These are phyloP conservation scores for Aurantiochytrium sp. DNA, from an alignment of 108 stramenopile species.

Conservation along the genomic window DNA sequence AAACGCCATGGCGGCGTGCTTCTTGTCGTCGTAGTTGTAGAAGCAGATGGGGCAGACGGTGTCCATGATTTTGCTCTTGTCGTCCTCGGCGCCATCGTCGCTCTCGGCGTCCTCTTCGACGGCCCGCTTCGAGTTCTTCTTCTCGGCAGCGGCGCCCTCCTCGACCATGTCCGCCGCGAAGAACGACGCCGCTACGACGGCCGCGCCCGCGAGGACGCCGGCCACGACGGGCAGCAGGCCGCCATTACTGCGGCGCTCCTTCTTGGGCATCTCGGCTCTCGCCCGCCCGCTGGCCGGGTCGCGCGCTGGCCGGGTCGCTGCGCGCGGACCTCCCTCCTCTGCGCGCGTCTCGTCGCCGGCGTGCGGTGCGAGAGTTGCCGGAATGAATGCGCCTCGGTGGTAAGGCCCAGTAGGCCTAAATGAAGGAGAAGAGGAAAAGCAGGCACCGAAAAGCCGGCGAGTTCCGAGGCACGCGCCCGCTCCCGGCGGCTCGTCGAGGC, in stretches of 20 bases:
- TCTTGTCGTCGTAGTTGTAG: neutral
- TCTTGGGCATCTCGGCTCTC: neutral
- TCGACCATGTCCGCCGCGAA: constrained; percentile 5
- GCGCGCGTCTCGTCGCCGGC: too few relatives aligned
- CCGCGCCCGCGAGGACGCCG: neutral
- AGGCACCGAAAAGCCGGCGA: too few relatives aligned
- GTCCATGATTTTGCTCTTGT: constrained; percentile 8
- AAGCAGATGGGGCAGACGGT: neutral
- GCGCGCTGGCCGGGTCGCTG: too few relatives aligned
- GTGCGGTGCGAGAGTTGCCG: too few relatives aligned
- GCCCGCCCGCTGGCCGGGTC: too few relatives aligned
- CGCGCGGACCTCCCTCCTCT: too few relatives aligned
- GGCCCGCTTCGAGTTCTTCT: neutral
- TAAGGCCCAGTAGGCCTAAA: too few relatives aligned
- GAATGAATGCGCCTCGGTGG: too few relatives aligned
- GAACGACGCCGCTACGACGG: neutral
- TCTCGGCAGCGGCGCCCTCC: neutral
- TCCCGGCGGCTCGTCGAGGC: too few relatives aligned
- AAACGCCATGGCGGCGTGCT: neutral
- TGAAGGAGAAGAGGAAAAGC: too few relatives aligned
- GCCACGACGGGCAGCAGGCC: neutral
- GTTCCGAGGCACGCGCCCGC: too few relatives aligned
- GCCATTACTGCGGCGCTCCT: neutral
- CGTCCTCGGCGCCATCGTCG: neutral
- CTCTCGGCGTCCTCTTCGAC: too few relatives aligned